These are phyloP conservation scores for Wickerhamomyces sp. DNA, from an alignment of 1,139 yeast genomes.

Conservation along the genomic window DNA sequence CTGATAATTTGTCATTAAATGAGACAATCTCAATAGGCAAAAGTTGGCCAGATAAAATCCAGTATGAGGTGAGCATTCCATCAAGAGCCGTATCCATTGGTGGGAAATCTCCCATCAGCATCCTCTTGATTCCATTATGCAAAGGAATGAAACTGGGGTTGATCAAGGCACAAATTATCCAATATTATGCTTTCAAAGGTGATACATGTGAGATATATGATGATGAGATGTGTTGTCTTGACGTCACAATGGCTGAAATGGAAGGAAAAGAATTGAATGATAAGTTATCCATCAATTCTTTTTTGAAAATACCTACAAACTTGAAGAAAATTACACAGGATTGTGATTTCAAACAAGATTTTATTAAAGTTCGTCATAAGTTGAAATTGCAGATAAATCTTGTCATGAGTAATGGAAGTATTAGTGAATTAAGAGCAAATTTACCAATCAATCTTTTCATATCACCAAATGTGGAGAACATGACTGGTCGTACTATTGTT, in stretches of 20 bases:
- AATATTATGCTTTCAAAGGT: constrained; percentile 43
- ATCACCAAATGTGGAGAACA: constrained; percentile 49
- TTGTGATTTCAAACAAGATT: constrained; percentile 43
- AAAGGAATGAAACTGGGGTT: constrained; percentile 49
- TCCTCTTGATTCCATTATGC: constrained; percentile 52
- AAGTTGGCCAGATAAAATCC: constrained; percentile 61
- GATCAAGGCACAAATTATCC: constrained; percentile 46
- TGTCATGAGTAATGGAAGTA: constrained; percentile 56
- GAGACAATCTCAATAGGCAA: constrained; percentile 58
- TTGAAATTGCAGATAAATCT: constrained; percentile 51
- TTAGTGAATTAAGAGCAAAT: constrained; percentile 64
- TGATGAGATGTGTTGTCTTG: constrained; percentile 37
- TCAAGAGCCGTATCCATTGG: constrained; percentile 61
- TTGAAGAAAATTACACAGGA: constrained; percentile 53
- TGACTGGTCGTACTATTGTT: constrained; percentile 46
- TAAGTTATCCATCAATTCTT: constrained; percentile 46
- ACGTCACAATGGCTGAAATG: constrained; percentile 34
- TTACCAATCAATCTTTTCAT: constrained; percentile 57
- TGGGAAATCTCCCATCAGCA: constrained; percentile 43
- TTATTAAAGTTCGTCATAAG: constrained; percentile 57
- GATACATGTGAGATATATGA: constrained; percentile 31
- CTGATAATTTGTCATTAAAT: constrained; percentile 42
- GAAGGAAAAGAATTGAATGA: constrained; percentile 37
- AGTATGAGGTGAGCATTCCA: constrained; percentile 53
- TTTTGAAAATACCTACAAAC: constrained; percentile 45